These are phyloP conservation scores for Fraxinus ornus DNA, from an alignment of 305 asterid genomes.

Conservation along the genomic window DNA sequence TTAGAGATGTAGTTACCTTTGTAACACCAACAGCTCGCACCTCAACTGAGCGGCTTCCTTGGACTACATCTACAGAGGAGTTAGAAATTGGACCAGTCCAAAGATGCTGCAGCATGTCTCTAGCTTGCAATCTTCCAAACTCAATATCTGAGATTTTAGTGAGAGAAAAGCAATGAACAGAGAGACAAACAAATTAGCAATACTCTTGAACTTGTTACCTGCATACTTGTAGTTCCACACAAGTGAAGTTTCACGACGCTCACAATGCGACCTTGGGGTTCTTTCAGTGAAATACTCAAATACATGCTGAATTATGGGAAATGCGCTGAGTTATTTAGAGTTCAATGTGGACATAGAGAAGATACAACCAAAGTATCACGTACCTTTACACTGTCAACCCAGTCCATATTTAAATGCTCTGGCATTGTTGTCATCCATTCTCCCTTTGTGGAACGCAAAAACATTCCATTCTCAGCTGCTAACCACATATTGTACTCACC, in stretches of 20 bases:
- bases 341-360: slow-evolving; percentile 11
- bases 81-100: slow-evolving; percentile 99
- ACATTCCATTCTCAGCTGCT: slow-evolving; percentile 99
- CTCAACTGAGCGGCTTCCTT: slow-evolving; percentile 95
- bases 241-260: slow-evolving; percentile 87
- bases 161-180: slow-evolving; percentile 6
- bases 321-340: slow-evolving; percentile 26
- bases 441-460: slow-evolving; percentile 81
- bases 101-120: slow-evolving; percentile 99
- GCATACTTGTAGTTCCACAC: slow-evolving; percentile 98
- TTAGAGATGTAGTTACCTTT: slow-evolving; percentile 49
- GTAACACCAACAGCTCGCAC: slow-evolving; percentile 99
- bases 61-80: slow-evolving; percentile 94
- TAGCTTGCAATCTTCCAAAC: slow-evolving; percentile 98
- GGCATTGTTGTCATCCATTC: slow-evolving; percentile 99
- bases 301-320: slow-evolving; percentile 66
- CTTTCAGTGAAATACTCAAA: slow-evolving; percentile 97
- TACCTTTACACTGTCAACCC: slow-evolving; percentile 96
- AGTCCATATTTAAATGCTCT: slow-evolving; percentile 93
- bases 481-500: slow-evolving; percentile 91
- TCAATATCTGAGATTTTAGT: slow-evolving; percentile 60
- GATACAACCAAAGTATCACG: slow-evolving; percentile 13
- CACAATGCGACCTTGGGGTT: slow-evolving; percentile 95
- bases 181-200: slow-evolving; percentile 5
- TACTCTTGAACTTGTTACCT: slow-evolving; percentile 46